Conservation (phyloP, 2,329 filamentous ascomycete species). For the Raffaelea ambrosiae region DNA sequence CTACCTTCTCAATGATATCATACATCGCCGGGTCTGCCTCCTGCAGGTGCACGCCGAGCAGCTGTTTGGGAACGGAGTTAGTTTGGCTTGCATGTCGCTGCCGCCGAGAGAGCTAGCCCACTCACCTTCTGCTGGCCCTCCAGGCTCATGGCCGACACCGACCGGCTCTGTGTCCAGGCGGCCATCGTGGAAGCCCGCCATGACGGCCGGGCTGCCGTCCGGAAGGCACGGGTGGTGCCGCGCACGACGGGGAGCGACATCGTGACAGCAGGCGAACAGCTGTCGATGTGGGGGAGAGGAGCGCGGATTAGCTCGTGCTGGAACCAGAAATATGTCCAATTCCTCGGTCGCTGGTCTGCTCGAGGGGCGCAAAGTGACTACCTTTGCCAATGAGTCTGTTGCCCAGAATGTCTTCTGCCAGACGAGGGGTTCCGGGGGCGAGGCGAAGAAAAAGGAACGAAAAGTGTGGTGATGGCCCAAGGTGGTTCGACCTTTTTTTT, state of each 20-base stretch:
- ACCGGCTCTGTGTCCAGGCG: slow-evolving; percentile 22
- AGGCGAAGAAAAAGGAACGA: no score
- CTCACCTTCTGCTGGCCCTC: slow-evolving; percentile 54
- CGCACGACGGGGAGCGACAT: slow-evolving; percentile 42
- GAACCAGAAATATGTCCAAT: background rate
- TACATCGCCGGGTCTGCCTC: slow-evolving; percentile 82
- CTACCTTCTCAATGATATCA: slow-evolving; percentile 83
- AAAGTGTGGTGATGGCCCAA: background rate
- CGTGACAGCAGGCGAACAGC: slow-evolving; percentile 9
- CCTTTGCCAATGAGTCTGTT: no score
- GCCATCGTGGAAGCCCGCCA: slow-evolving; percentile 19
- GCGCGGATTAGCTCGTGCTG: background rate
- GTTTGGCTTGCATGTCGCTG: background rate
- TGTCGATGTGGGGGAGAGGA: background rate
- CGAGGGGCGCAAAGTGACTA: no score
- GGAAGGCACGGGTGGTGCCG: slow-evolving; percentile 39
- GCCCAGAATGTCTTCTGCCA: no score
- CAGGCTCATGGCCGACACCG: slow-evolving; percentile 36
- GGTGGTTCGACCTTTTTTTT: slow-evolving; percentile 1
- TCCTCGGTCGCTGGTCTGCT: background rate
- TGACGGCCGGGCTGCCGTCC: slow-evolving; percentile 24
- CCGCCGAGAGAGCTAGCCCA: background rate
- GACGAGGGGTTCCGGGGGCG: no score
- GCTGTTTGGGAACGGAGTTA: slow-evolving; percentile 35
- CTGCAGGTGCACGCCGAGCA: slow-evolving; percentile 70